Evolutionary conservation across 306 rosid genomes (phyloP), one percentile per base, ranked within the genome.

Genomic region (Glycine soja): DNA sequence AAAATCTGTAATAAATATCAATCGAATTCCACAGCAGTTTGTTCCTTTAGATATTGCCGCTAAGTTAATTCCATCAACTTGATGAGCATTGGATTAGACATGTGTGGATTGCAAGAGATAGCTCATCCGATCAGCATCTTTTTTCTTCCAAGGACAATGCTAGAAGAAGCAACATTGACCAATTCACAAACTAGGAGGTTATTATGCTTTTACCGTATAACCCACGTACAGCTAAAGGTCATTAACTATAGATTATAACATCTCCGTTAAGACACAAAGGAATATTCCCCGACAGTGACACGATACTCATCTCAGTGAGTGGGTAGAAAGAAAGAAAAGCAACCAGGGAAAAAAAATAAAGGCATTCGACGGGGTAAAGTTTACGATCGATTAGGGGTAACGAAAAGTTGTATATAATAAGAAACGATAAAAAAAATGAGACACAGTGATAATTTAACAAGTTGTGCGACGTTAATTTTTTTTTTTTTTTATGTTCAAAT

Each of bases 321-420:
- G 2, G 10, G 7, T 8, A 34, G n/a, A 72, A 15, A 18, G 13
- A 24, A 34, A 70, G 47, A 52, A 42, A 62, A 12, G 70, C 24
- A 38, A 64, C 6, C 3, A n/a, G 4, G 7, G 11, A 38, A 56
- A 10, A 78, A 36, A 75, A 65, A 47, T 0, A 62, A 12, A 67
- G 38, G 47, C 76, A 67, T 70, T 45, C 43, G 78, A 80, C 65
- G 43, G 76, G 74, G 80, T 83, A 81, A 83, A 79, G 82, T 69
- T 50, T 52, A 54, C 18, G 67, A 48, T 63, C 18, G 67, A 48
- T 63, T 36, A 13, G 6, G 2, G 6, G 11, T 13, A 64, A 14
- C 36, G 12, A 64, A 36, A 64, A 64, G 70, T 34, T 32, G 45
- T 12, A 34, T 62, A 32, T 9, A 34, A 24, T 24, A 24, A 3